Percentiles rank a stretch among this genome's conserved stretches.
phyloP scores from a whole-genome alignment of 768 basidiomycete species.

The Rhodotorula paludigena region DNA sequence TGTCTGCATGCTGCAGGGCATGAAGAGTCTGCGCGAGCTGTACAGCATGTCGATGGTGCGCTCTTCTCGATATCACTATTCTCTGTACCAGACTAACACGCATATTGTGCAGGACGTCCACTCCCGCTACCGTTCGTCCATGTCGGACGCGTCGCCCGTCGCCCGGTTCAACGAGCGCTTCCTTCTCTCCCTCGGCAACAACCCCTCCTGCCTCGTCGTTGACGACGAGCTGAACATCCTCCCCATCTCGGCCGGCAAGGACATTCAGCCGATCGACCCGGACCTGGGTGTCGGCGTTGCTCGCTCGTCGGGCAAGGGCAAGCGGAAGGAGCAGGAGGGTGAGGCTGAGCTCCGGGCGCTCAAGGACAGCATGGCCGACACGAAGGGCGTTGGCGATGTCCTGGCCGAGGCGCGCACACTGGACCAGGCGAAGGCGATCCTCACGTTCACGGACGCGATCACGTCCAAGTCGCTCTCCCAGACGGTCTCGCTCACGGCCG shows the following conservation, averaged over 20 bases:
- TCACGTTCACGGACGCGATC: conserved; percentile 91
- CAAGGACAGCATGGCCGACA: conserved; percentile 69
- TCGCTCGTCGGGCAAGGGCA: conserved; percentile 42
- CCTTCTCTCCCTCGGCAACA: conserved; percentile 91
- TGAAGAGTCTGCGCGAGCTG: conserved; percentile 83
- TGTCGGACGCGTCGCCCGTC: conserved; percentile 57
- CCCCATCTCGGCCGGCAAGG: conserved; percentile 89
- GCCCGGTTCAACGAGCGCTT: conserved; percentile 98
- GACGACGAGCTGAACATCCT: conserved; percentile 98
- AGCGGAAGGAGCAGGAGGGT: conserved; percentile 52
- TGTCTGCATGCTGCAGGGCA: conserved; percentile 84
- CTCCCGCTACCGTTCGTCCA: conserved; percentile 75
- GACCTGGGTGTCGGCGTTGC: conserved; percentile 36
- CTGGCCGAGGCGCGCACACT: conserved; percentile 84
- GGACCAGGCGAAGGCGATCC: conserved; percentile 85
- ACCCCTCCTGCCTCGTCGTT: conserved; percentile 83
- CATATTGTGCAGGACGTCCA: conserved; percentile 72
- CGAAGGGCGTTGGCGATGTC: conserved; percentile 80
- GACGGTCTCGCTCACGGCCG: conserved; percentile 90
- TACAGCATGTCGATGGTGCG: conserved; percentile 78
- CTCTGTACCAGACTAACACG: background rate
- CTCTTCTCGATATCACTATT: background rate
- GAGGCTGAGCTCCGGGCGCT: conserved; percentile 65
- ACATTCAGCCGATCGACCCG: conserved; percentile 63
- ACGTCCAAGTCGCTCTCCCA: conserved; percentile 81